These are phyloP conservation scores for Solanum tacnaense DNA, from an alignment of 257 asterid species.

Conservation along the genomic window DNA sequence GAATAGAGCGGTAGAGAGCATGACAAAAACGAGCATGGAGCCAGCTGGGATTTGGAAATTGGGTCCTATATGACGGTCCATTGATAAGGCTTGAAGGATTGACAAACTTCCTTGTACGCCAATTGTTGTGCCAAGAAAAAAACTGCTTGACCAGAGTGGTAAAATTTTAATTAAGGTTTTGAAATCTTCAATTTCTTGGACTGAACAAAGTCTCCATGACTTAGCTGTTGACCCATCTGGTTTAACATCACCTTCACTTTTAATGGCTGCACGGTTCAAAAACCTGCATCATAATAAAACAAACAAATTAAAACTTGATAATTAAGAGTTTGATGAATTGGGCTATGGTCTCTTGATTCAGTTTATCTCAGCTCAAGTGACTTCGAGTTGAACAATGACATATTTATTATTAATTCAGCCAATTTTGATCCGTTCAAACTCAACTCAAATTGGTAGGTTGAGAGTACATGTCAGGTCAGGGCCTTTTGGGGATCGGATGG, in stretches of 20 bases:
- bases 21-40: background rate
- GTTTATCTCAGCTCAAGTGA: too few relatives aligned
- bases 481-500: too few relatives aligned
- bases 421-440: too few relatives aligned
- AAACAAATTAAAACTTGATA: too few relatives aligned
- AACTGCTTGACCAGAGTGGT: slow-evolving; percentile 12
- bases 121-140: background rate
- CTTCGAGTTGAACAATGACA: too few relatives aligned
- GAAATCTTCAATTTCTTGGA: slow-evolving; percentile 10
- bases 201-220: slow-evolving; percentile 6
- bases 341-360: too few relatives aligned
- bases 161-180: slow-evolving; percentile 6
- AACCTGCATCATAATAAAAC: background rate
- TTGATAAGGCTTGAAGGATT: slow-evolving; percentile 11
- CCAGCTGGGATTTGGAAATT: slow-evolving; percentile 17
- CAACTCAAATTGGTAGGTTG: too few relatives aligned
- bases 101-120: background rate
- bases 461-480: too few relatives aligned
- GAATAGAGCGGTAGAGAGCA: background rate
- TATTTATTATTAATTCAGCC: too few relatives aligned
- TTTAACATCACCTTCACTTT: background rate
- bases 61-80: background rate
- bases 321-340: too few relatives aligned
- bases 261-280: slow-evolving; percentile 8
- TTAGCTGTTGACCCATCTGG: slow-evolving; percentile 1